Evolutionary conservation across 2,329 filamentous ascomycete species (phyloP).

Genomic region (Plenodomus biglobosus): DNA sequence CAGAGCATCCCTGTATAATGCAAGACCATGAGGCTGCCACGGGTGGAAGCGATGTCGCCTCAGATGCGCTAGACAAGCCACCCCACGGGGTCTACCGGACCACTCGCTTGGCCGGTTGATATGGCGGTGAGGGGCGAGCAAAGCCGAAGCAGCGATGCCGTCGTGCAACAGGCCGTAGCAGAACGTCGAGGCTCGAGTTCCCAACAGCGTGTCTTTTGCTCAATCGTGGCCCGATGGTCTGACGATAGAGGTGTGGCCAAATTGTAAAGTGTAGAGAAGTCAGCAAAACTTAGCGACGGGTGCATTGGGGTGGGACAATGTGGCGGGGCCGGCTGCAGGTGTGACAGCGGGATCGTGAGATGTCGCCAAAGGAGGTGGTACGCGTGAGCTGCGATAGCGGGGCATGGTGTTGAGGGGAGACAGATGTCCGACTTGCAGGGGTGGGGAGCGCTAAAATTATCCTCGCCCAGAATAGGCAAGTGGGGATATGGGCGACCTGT

Average conservation of each 20-base stretch:
- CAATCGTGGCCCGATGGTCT: background rate
- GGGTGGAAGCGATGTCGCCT: conserved; percentile 14
- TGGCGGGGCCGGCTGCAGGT: background rate
- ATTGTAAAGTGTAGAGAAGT: background rate
- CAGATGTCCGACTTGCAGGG: conserved; percentile 23
- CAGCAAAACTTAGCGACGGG: background rate
- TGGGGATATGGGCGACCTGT: conserved; percentile 19
- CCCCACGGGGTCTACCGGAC: conserved; percentile 14
- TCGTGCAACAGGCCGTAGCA: conserved; percentile 11
- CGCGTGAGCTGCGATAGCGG: conserved; percentile 4
- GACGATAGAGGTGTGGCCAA: background rate
- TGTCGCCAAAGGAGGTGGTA: conserved; percentile 11
- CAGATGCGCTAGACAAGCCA: conserved; percentile 4
- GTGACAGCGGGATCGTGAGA: conserved; percentile 15
- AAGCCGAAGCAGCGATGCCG: conserved; percentile 23
- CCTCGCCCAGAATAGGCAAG: conserved; percentile 30
- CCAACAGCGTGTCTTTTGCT: background rate
- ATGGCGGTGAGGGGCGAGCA: conserved; percentile 27
- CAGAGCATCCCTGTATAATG: background rate
- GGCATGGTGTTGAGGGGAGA: conserved; percentile 38
- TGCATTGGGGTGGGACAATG: background rate
- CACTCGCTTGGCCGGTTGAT: conserved; percentile 15
- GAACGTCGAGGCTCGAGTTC: background rate
- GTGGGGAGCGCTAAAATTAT: conserved; percentile 14
- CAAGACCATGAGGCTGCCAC: conserved; percentile 3